Evolutionary conservation across 805 yeast species (phyloP), one percentile per base, ranked within the genome.

Genomic region (Wickerhamomyces strasburgensis): DNA sequence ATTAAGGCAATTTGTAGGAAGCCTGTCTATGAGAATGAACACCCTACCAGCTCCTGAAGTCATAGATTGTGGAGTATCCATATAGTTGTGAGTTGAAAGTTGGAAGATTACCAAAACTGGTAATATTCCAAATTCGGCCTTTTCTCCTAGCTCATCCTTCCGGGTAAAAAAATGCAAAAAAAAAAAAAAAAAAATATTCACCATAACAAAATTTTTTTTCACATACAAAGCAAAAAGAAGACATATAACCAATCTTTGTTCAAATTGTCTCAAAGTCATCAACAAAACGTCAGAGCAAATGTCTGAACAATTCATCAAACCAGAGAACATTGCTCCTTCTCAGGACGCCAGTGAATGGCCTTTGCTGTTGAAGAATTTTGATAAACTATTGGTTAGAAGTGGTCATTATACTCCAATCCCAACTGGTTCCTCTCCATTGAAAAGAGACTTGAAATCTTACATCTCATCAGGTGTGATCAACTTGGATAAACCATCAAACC

Each of bases 401-500:
- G 95, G 96, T 32, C 98, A 93, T 62, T 90, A 93, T 63, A 90
- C 98, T 31, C 98, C 98, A 51, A 89, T 89, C 52, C 97, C 98
- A 55, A 72, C 90, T 38, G 98, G 98, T 48, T 76, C 90, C 60
- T 78, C 96, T 37, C 98, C 98, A 44, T 74, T 85, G 61, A 88
- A 87, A 67, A 82, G 98, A 73, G 97, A 88, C 64, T 70, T 93
- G 52, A 85, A 85, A 65, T 73, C 85, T 24, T 93, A 93, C 64
- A 72, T 93, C 54, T 78, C 93, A 34, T 81, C 96, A 6, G 98
- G 98, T 73, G 95, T 93, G 35, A 90, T 93, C 61, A 93, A 93
- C 70, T 74, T 93, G 54, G 98, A 93, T 70, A 93, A 93, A 62
- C 98, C 98, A 51, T 85, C 96, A 19, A 93, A 93, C 65, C 98